phyloP scores from a whole-genome alignment of 257 asterid species.

The Solanum gandarillasii region DNA sequence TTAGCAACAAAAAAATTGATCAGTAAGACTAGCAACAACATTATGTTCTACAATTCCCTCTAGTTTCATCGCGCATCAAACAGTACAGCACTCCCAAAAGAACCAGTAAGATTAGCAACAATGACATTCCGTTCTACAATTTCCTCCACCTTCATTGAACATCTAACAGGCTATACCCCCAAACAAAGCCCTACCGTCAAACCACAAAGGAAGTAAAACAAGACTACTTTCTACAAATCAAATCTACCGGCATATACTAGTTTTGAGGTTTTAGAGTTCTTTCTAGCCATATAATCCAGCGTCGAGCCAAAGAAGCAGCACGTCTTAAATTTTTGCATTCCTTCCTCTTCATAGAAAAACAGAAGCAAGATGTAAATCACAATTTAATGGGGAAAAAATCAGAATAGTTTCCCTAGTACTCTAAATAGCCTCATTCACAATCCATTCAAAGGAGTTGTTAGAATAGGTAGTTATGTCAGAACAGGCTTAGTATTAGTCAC shows the following conservation, averaged over 20 bases:
- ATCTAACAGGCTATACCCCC: not conserved
- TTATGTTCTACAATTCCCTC: not conserved
- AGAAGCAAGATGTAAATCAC: not conserved
- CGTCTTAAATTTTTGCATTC: not conserved
- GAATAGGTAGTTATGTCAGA: not conserved
- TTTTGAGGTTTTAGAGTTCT: not conserved
- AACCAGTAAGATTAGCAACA: not conserved
- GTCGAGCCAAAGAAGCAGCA: not conserved
- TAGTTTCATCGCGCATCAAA: not conserved
- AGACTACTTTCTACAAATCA: not conserved
- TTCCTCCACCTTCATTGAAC: not conserved
- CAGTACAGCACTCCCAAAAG: not conserved
- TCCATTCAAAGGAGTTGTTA: not conserved
- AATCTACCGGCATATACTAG: not conserved
- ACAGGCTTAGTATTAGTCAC: not conserved
- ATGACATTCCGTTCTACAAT: not conserved
- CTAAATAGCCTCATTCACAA: not conserved
- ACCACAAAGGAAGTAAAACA: not conserved
- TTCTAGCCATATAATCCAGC: not conserved
- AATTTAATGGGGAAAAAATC: not conserved
- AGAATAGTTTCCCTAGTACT: not conserved
- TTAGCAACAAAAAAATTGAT: not conserved
- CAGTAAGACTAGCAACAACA: not conserved
- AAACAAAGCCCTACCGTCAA: not conserved
- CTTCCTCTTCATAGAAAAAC: not conserved